Base-by-base conservation (phyloP, 2,329 filamentous ascomycete genomes). In the Colletotrichum sp. region DNA sequence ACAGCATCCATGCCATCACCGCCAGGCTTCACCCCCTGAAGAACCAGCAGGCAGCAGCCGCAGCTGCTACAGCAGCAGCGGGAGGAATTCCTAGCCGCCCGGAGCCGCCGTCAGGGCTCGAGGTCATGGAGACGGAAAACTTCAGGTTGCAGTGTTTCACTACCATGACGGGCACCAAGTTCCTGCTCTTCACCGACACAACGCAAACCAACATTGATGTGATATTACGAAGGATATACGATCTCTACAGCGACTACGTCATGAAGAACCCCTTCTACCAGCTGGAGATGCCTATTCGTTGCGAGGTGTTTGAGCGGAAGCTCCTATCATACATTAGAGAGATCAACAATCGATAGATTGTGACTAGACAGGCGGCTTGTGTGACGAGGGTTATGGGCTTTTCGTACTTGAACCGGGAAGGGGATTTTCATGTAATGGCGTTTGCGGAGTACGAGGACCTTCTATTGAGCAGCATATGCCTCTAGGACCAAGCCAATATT, bases 231-330 rank as follows among this genome's bases (percentile, higher is more conserved):
- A 94, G 92, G 84, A 93, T 98, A 80, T 98, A 99, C 84, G 97
- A 98, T 84, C 87, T 98, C 68, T 99, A 98, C 87, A 91, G 95
- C 66, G 97, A 99, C 85, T 98, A 95, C 83, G 97, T 99, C 79
- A 98, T 98, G 95, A 99, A 98, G 89, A 99, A 99, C 84, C 97
- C 97, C 1, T 99, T 99, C 83, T 98, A 98, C 86, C 96, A 97
- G 82, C 89, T 98, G 73, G 97, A 99, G 87, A 99, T 98, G 96
- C 97, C 97, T 8, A 92, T 99, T 70, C 90, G 97, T 77, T 98
- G 97, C 85, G 97, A 98, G 82, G 94, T 95, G 80, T 99, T 98
- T 87, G 97, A 99, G 84, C 90, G 96, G 80, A 95, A 95, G 84
- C 84, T 98, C 78, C 90, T 91, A 78, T 94, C 93, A 48, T 98